A percentile compares a stretch with the other conserved stretches of the same genome.
These are phyloP conservation scores for Aspergillus sp. DNA, from an alignment of 2,329 filamentous ascomycete genomes.

Conservation along the genomic window DNA sequence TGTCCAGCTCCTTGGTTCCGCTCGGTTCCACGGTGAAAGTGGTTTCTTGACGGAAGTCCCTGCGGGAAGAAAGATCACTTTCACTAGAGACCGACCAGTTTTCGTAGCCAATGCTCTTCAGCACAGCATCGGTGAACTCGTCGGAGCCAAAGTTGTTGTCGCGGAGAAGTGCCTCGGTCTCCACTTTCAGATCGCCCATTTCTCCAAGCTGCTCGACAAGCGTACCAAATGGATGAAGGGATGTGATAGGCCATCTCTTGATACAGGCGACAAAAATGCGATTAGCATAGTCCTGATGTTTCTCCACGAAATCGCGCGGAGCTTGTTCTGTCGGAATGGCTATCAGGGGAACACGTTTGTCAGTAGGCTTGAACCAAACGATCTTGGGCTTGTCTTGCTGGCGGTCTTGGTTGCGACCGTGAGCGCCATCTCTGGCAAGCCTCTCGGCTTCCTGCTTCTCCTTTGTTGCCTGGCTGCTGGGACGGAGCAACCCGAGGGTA, in stretches of 20 bases:
- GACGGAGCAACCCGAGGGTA: conserved; percentile 87
- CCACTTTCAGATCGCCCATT: conserved; percentile 96
- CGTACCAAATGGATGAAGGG: conserved; percentile 97
- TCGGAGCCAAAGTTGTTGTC: conserved; percentile 99
- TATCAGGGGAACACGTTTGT: conserved; percentile 97
- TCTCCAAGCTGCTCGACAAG: conserved; percentile 94
- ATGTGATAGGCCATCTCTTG: conserved; percentile 99
- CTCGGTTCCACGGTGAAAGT: conserved; percentile 92
- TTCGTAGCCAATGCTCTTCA: conserved; percentile 87
- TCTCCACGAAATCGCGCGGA: conserved; percentile 95
- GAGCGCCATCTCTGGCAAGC: conserved; percentile 78
- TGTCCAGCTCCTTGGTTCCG: conserved; percentile 82
- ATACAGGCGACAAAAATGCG: conserved; percentile 98
- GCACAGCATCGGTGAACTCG: conserved; percentile 94
- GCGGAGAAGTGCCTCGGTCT: conserved; percentile 92
- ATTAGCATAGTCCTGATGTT: conserved; percentile 95
- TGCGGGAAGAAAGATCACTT: conserved; percentile 74
- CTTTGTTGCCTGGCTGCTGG: conserved; percentile 97
- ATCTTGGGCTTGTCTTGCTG: conserved; percentile 98
- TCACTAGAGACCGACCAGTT: conserved; percentile 88
- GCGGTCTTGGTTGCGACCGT: conserved; percentile 71
- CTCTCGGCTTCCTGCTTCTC: conserved; percentile 99
- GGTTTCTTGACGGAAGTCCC: conserved; percentile 85
- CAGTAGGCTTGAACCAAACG: conserved; percentile 99
- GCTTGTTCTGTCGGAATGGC: conserved; percentile 98